Evolutionary conservation across 2,329 filamentous ascomycete genomes (phyloP).

Genomic region (Cercospora nicotianae): DNA sequence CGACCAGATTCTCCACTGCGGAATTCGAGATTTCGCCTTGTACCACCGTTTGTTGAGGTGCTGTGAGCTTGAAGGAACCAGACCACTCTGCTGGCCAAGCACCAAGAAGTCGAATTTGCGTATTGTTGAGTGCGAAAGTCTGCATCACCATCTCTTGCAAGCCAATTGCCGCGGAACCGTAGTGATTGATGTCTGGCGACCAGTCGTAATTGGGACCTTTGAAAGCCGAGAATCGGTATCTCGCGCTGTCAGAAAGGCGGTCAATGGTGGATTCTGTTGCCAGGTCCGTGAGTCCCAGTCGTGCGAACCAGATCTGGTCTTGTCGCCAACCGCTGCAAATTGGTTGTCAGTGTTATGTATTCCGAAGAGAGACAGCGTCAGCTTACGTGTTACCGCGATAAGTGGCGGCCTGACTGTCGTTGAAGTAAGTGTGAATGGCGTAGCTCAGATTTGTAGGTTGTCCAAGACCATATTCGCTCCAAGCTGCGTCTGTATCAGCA

Average conservation of each 20-base stretch:
- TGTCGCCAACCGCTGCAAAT: neutral
- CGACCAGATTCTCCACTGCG: neutral
- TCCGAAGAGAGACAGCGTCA: neutral
- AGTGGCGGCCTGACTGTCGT: neutral
- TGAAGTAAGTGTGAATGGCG: constrained; percentile 1
- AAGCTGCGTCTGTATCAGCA: neutral
- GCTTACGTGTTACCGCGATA: neutral
- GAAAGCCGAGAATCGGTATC: neutral
- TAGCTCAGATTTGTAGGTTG: neutral
- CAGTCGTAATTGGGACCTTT: neutral
- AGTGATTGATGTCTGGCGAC: neutral
- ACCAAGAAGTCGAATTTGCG: neutral
- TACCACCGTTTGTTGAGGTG: neutral
- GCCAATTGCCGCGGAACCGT: neutral
- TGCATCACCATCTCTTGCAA: neutral
- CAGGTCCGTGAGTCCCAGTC: neutral
- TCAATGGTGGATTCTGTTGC: neutral
- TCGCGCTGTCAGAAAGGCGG: neutral
- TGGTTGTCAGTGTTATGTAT: neutral
- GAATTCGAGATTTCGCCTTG: neutral
- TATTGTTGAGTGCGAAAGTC: neutral
- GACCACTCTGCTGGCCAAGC: neutral
- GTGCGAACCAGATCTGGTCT: constrained; percentile 1
- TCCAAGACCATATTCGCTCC: neutral
- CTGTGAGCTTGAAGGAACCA: neutral